These are phyloP conservation scores for Podospora anserina DNA, from an alignment of 495 filamentous ascomycete species.

Conservation along the genomic window DNA sequence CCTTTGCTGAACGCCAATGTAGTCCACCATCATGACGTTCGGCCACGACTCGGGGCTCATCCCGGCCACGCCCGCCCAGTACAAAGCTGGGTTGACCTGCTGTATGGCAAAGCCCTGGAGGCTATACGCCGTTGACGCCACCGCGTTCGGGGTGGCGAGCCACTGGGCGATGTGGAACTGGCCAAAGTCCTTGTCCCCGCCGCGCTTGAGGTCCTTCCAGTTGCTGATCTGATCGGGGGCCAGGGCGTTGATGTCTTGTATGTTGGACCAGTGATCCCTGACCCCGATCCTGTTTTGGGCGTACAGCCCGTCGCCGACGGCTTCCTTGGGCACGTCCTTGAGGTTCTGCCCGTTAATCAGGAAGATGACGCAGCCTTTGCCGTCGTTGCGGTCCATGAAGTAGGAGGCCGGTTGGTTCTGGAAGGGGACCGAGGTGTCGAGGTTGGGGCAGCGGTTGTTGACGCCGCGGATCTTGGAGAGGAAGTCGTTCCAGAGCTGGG, in stretches of 20 bases:
- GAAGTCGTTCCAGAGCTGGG: constrained; percentile 17
- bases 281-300: constrained; percentile 8
- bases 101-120: constrained; percentile 24
- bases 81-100: constrained; percentile 27
- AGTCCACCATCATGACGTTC: constrained; percentile 27
- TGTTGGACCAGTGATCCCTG: constrained; percentile 26
- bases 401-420: constrained; percentile 22
- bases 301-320: constrained; percentile 25
- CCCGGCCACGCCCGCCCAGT: constrained; percentile 27
- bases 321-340: constrained; percentile 15
- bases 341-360: constrained; percentile 22
- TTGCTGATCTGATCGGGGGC: constrained; percentile 20
- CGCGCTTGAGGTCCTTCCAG: constrained; percentile 14
- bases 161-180: constrained; percentile 24
- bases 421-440: constrained; percentile 21
- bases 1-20: constrained; percentile 24
- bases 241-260: constrained; percentile 16
- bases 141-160: constrained; percentile 22
- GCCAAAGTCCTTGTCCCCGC: constrained; percentile 16
- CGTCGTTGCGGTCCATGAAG: constrained; percentile 25
- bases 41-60: constrained; percentile 27
- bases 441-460: constrained; percentile 25
- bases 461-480: constrained; percentile 22
- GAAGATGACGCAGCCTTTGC: constrained; percentile 25
- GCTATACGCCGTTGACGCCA: constrained; percentile 17